Percentiles rank a stretch among this genome's conserved stretches.
Evolutionary conservation across 768 basidiomycete genomes (phyloP).

Genomic region (Dacryopinax spathularia): DNA sequence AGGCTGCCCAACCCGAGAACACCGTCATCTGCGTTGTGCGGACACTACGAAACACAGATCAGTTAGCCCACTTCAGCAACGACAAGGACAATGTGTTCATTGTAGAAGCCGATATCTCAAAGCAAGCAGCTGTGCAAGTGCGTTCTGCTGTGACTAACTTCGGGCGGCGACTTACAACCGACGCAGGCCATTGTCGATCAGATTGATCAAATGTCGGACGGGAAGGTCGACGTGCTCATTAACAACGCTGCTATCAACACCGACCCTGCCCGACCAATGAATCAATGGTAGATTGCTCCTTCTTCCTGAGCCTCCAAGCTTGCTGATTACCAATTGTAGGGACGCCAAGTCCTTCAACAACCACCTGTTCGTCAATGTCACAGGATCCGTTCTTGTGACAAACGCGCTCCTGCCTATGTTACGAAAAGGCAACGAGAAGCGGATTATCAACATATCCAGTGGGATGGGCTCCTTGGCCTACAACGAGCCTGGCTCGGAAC

Average conservation of each 20-base stretch:
- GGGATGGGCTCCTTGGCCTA: conserved; percentile 6
- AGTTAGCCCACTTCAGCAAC: conserved; percentile 11
- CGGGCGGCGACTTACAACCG: not conserved
- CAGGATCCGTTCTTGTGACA: conserved; percentile 25
- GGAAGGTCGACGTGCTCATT: conserved; percentile 26
- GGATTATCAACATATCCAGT: conserved; percentile 7
- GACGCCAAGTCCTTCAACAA: conserved; percentile 5
- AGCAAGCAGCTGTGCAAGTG: conserved; percentile 22
- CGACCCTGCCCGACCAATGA: not conserved
- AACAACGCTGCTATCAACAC: conserved; percentile 24
- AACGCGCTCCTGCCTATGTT: conserved; percentile 31
- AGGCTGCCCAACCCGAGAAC: conserved; percentile 9
- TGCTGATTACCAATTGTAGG: too few species aligned
- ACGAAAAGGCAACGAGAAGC: conserved; percentile 7
- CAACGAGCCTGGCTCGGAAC: not conserved
- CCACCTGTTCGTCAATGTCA: conserved; percentile 21
- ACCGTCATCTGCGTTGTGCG: conserved; percentile 22
- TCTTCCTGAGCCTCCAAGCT: too few species aligned
- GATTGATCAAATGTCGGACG: conserved; percentile 15
- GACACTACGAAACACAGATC: conserved; percentile 14
- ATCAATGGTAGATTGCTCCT: not conserved
- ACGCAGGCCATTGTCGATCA: conserved; percentile 10
- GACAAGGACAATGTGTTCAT: conserved; percentile 23
- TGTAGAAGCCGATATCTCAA: conserved; percentile 27
- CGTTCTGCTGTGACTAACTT: not conserved